A percentile compares a stretch with the other conserved stretches of the same genome.
Conservation (phyloP, 441 rosid genomes). For the Gossypium schwendimanii region DNA sequence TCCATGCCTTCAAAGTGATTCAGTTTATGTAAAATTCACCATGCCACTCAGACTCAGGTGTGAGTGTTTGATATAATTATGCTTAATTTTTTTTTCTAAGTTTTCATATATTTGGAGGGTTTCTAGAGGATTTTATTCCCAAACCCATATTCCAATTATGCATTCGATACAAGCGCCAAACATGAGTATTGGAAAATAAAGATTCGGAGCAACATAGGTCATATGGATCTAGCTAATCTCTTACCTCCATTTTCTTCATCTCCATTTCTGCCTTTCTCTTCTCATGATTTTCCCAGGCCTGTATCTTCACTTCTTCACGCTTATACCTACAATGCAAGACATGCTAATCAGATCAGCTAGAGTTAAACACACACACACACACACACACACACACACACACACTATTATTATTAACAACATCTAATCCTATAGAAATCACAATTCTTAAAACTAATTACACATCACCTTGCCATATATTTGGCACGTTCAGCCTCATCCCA, state of each 20-base stretch:
- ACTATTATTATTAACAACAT: neutral
- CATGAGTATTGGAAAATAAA: neutral
- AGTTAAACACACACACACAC: neutral
- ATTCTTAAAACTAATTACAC: neutral
- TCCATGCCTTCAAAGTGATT: no score
- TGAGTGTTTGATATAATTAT: neutral
- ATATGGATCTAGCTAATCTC: neutral
- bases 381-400: no score
- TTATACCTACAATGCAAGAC: conserved; percentile 49
- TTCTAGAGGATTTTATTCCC: neutral
- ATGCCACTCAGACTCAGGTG: neutral
- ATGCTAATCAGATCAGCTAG: conserved; percentile 1
- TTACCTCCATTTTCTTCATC: conserved; percentile 84
- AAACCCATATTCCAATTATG: neutral
- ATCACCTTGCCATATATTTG: conserved; percentile 79
- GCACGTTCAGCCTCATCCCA: conserved; percentile 96
- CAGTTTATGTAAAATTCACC: neutral
- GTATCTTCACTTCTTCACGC: conserved; percentile 86
- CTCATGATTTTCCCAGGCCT: conserved; percentile 88
- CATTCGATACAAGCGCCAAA: neutral
- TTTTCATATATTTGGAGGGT: neutral
- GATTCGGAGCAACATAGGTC: neutral
- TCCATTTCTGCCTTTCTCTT: conserved; percentile 88
- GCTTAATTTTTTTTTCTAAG: neutral
- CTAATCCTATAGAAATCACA: neutral